phyloP scores from a whole-genome alignment of 345 rosid genomes.

The Rhodamnia rubescens region DNA sequence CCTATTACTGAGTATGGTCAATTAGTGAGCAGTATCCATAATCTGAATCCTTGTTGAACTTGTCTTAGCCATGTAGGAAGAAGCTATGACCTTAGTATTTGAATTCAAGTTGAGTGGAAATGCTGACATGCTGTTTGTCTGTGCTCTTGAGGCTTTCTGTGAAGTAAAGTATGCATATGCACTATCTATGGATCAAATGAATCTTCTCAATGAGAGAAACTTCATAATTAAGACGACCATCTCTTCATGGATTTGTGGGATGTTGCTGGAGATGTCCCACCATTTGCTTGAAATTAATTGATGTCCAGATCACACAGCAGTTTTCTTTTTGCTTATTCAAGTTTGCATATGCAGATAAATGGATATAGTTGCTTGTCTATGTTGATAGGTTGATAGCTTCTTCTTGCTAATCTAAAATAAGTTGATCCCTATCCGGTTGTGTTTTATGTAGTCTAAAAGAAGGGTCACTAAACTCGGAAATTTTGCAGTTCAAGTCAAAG shows the following conservation, averaged over 20 bases:
- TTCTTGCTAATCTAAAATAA: background rate
- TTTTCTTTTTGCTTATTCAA: background rate
- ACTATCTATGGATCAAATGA: background rate
- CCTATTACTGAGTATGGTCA: background rate
- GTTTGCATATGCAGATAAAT: background rate
- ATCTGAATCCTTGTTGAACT: background rate
- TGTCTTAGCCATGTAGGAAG: background rate
- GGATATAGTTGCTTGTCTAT: background rate
- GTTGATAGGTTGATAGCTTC: background rate
- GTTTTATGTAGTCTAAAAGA: slow-evolving; percentile 63
- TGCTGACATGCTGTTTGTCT: background rate
- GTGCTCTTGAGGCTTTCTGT: background rate
- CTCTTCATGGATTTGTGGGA: background rate
- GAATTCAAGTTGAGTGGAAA: background rate
- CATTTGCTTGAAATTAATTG: background rate
- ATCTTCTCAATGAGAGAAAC: background rate
- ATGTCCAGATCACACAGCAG: background rate
- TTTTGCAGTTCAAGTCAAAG: slow-evolving; percentile 86
- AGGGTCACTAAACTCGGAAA: slow-evolving; percentile 83
- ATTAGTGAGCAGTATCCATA: background rate
- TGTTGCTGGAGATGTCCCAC: background rate
- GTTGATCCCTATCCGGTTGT: background rate
- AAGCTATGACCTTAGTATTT: background rate
- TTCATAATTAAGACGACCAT: background rate
- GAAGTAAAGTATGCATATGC: background rate